Base-by-base conservation (phyloP, 164 flowering plant species). In the Aristolochia californica region DNA sequence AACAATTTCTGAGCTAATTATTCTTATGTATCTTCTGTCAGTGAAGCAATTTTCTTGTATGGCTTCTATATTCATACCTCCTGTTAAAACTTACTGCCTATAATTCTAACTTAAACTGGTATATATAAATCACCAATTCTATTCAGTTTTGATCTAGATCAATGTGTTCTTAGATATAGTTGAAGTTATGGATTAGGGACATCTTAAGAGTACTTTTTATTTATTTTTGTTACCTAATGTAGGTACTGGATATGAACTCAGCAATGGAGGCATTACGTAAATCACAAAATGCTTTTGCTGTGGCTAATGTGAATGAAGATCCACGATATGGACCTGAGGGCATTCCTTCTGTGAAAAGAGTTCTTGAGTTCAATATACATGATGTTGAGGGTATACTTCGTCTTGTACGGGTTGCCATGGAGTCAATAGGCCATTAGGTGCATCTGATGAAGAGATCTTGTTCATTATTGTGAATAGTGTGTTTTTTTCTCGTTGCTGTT, bases 181-280 rank as follows among this genome's bases (percentile, higher is more conserved):
- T 34, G 40, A 34, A 12, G 11, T 34, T 12, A 34, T 34, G 40
- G 40, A 34, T 34, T 34, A 34, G 11, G 10, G 40, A 34, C 10
- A 34, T 34, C 40, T 5, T 34, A 34, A 34, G 40, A 34, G 40
- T 34, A n/a, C 30, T 30, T 13, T 5, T 40, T 28, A 13, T 34
- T 56, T 18, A 38, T 0, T 22, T 11, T 45, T 58, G 2, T 60
- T 43, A 22, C 52, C 53, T 3, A 62, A 70, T 81, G 73, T 83
- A 91, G 98, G 70, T 80, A 47, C 72, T 77, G 60, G 80, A 83
- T 58, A 77, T 78, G 43, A 71, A 64, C 69, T 72, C 50, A 67
- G 98, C 94, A 43, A 84, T 91, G 89, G 96, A 88, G 45, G 94
- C 96, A 45, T 67, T 80, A 45, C 72, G 74, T 59, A 91, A 78